Conservation (phyloP, 2,329 filamentous ascomycete genomes). For the Penicillium sp. region DNA sequence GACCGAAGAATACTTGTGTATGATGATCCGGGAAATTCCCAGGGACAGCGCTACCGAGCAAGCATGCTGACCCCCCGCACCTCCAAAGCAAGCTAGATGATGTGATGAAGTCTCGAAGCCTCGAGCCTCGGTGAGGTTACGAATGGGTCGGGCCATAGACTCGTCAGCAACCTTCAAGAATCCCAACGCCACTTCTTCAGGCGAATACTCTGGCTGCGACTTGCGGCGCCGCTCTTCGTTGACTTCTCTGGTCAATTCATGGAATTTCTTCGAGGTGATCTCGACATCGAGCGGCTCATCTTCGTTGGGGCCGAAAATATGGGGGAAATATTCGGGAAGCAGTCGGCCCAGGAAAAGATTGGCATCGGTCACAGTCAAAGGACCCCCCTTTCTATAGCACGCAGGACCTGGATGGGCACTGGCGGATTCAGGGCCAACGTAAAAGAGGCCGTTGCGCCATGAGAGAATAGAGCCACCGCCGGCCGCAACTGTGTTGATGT, state of each 20-base stretch:
- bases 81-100: conserved; percentile 85
- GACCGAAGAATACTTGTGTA: conserved; percentile 87
- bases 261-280: conserved; percentile 68
- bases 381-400: conserved; percentile 87
- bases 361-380: conserved; percentile 85
- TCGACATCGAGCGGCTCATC: conserved; percentile 72
- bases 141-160: conserved; percentile 62
- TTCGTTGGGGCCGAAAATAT: conserved; percentile 89
- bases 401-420: conserved; percentile 86
- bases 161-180: conserved; percentile 41
- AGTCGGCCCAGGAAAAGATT: conserved; percentile 82
- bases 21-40: conserved; percentile 76
- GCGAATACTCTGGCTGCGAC: conserved; percentile 56
- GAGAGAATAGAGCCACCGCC: conserved; percentile 67
- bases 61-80: conserved; percentile 86
- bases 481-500: conserved; percentile 92
- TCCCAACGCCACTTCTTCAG: conserved; percentile 51
- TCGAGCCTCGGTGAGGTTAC: conserved; percentile 85
- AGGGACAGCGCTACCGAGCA: conserved; percentile 83
- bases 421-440: conserved; percentile 86
- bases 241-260: conserved; percentile 69
- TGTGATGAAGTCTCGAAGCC: conserved; percentile 88
- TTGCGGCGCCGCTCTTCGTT: conserved; percentile 56
- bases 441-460: conserved; percentile 84
- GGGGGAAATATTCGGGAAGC: conserved; percentile 88